Evolutionary conservation across 2,329 filamentous ascomycete species (phyloP), one percentile per base, ranked within the genome.

Genomic region (Thielaviopsis musarum): DNA sequence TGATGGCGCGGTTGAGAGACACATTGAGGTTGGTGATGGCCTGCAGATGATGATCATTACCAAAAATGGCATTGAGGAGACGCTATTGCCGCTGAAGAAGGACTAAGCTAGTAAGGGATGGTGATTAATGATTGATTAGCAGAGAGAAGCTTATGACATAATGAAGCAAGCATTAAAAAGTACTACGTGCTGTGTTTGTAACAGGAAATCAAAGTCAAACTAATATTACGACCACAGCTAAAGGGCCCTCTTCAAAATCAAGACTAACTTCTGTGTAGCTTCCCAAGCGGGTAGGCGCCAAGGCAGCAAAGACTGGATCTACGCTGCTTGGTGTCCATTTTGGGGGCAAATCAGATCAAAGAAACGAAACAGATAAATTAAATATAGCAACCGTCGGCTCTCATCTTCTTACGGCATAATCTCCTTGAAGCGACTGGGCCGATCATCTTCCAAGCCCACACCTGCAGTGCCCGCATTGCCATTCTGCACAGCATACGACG

Each of bases 11-110:
- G 91, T 95, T 38, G 93, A 98, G 80, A 87, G 93, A 74, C 93
- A 98, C 75, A 98, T 98, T 66, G 93, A 98, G 78, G 94, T 98
- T 63, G 93, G 93, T 72, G 93, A 98, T 75, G 85, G 87, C 56
- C 74, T 98, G 70, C 93, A 98, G 78, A 91, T 96, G 82, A 79
- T 98, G 79, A 83, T 94, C 66, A 89, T 97, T 68, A 95, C 90
- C 55, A 82, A 80, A 72, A 77, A 89, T 58, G 93, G 93, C 12
- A 90, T 97, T 68, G 81, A 94, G 75, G 93, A 98, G 78, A 80
- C 82, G 57, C 85, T 86, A 68, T 74, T 84, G 66, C 84, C 87
- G 28, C 75, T 98, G 76, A 98, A 98, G 87, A 84, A 84, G 75
- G 90, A 95, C 73, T 95, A 86, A 70, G 61, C 26, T n/a, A 24